phyloP scores from a whole-genome alignment of 805 yeast genomes.

The Cyberlindnera maclurae region DNA sequence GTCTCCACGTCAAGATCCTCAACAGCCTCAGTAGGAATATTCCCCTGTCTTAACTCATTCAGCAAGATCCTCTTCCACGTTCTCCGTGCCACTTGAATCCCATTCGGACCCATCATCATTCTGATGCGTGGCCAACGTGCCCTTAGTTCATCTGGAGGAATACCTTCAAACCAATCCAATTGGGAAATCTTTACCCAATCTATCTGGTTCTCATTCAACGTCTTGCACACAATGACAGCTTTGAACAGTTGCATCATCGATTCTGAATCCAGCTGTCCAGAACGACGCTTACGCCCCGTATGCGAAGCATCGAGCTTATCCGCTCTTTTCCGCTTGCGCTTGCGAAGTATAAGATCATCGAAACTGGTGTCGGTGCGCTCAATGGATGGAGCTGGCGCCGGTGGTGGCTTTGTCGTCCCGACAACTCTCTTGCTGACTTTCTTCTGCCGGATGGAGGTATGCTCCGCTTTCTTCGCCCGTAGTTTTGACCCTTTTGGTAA shows the following conservation, averaged over 20 bases:
- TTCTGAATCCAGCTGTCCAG: constrained; percentile 12
- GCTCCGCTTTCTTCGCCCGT: constrained; percentile 2
- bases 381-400: background rate
- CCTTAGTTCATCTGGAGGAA: constrained; percentile 38
- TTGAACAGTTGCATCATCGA: constrained; percentile 37
- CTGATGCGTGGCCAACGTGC: constrained; percentile 69
- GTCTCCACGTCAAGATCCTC: constrained; percentile 41
- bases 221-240: constrained; percentile 59
- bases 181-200: constrained; percentile 58
- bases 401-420: too few species aligned
- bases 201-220: constrained; percentile 49
- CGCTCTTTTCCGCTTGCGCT: background rate
- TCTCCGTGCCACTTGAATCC: constrained; percentile 43
- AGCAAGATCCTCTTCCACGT: constrained; percentile 64
- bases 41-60: constrained; percentile 49
- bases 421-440: background rate
- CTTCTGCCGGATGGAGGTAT: constrained; percentile 3
- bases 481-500: background rate
- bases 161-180: constrained; percentile 29
- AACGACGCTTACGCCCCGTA: constrained; percentile 15
- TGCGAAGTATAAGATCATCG: background rate
- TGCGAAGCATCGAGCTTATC: background rate
- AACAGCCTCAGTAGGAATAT: constrained; percentile 42
- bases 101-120: constrained; percentile 51
- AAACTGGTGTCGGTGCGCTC: background rate